phyloP scores from a whole-genome alignment of 169 alveolate species.

The Theileria equi region DNA sequence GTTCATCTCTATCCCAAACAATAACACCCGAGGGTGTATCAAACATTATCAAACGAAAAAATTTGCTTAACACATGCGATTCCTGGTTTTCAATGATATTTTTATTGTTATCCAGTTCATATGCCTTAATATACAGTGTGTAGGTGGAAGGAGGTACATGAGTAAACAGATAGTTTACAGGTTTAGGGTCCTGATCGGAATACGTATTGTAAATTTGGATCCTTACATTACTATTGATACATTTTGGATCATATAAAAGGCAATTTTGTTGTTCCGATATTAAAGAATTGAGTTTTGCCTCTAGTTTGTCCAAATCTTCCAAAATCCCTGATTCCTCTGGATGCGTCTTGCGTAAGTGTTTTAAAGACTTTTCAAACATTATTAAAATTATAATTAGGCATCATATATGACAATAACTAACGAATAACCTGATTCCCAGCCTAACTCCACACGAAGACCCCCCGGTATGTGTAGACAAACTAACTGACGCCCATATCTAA shows the following conservation, averaged over 20 bases:
- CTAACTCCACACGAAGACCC: not conserved
- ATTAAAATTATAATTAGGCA: no score
- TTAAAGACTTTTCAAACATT: conserved; percentile 28
- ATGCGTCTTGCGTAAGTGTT: conserved; percentile 14
- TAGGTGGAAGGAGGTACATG: conserved; percentile 10
- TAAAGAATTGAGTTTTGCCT: conserved; percentile 23
- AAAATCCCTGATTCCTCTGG: conserved; percentile 42
- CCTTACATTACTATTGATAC: not conserved
- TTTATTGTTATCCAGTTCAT: conserved; percentile 24
- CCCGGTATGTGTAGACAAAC: not conserved
- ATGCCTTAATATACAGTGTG: conserved; percentile 21
- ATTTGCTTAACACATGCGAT: conserved; percentile 10
- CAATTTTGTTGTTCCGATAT: conserved; percentile 12
- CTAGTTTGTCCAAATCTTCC: conserved; percentile 11
- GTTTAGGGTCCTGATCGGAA: not conserved
- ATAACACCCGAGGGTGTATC: conserved; percentile 28
- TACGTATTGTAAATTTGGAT: conserved; percentile 38
- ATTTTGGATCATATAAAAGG: not conserved
- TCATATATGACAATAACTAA: not conserved
- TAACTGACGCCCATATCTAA: not conserved
- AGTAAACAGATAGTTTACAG: not conserved
- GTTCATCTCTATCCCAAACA: conserved; percentile 35
- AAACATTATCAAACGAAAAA: conserved; percentile 24
- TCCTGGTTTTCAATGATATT: not conserved
- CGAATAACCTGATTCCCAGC: not conserved